Evolutionary conservation across 306 rosid genomes (phyloP).

Genomic region (Neltuma alba): DNA sequence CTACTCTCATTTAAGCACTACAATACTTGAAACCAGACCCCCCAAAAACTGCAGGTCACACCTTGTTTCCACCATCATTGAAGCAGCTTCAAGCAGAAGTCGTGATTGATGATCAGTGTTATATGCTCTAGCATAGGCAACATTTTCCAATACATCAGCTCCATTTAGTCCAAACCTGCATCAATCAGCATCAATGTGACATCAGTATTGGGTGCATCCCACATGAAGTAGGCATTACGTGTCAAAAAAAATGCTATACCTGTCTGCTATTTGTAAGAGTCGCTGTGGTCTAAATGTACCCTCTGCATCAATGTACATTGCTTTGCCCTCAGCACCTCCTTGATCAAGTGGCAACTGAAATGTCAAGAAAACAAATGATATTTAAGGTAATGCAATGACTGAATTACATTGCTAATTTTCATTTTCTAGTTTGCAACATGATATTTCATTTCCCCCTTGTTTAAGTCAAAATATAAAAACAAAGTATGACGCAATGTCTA

Average conservation of each 20-base stretch:
- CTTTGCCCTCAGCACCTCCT: conserved; percentile 98
- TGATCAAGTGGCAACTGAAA: conserved; percentile 88
- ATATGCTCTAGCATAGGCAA: conserved; percentile 97
- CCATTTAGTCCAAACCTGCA: conserved; percentile 94
- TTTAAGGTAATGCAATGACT: background rate
- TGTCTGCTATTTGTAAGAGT: conserved; percentile 93
- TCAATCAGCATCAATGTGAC: conserved; percentile 31
- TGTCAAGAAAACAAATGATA: conserved; percentile 32
- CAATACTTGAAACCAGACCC: too few relatives aligned
- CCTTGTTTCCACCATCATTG: conserved; percentile 99
- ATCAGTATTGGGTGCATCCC: conserved; percentile 19
- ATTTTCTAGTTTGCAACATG: background rate
- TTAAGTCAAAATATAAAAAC: background rate
- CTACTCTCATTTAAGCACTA: too few relatives aligned
- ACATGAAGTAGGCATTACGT: background rate
- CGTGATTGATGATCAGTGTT: conserved; percentile 97
- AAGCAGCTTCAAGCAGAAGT: conserved; percentile 95
- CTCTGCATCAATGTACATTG: conserved; percentile 99
- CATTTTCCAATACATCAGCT: conserved; percentile 94
- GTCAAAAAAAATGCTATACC: conserved; percentile 46
- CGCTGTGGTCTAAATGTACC: conserved; percentile 97
- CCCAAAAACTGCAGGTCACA: conserved; percentile 37
- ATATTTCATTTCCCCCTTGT: background rate
- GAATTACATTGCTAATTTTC: background rate
- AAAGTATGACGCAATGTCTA: background rate